Percentiles rank a stretch among this genome's conserved stretches.
phyloP scores from a whole-genome alignment of 495 filamentous ascomycete species.

The Glutinoglossum americanum region DNA sequence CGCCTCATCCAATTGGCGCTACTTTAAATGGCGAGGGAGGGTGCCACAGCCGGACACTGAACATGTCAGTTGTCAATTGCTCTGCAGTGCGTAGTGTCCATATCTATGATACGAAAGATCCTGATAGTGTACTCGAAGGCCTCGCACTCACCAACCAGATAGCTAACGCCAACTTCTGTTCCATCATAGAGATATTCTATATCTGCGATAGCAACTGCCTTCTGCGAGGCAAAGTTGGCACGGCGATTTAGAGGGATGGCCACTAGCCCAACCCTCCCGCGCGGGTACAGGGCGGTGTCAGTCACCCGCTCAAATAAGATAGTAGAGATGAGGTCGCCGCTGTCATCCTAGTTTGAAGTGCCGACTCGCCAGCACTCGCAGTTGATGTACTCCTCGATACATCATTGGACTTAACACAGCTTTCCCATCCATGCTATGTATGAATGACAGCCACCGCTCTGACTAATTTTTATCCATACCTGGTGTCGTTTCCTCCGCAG shows the following conservation, averaged over 20 bases:
- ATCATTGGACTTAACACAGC: no score
- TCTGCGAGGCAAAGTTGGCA: background rate
- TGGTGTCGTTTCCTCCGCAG: no score
- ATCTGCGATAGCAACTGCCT: background rate
- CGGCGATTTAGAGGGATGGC: slow-evolving; percentile 10
- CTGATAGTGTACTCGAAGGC: background rate
- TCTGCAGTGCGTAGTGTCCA: background rate
- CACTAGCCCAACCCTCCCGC: slow-evolving; percentile 9
- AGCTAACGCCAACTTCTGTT: background rate
- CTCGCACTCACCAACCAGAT: background rate
- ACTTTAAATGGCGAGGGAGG: no score
- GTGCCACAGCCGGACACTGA: background rate
- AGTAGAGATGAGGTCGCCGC: no score
- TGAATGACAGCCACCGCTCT: no score
- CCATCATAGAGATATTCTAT: background rate
- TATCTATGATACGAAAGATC: slow-evolving; percentile 2
- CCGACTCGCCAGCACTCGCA: no score
- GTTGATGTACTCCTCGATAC: no score
- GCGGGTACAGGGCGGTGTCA: background rate
- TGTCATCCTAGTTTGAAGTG: no score
- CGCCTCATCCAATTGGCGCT: no score
- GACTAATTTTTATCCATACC: no score
- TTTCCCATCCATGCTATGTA: no score
- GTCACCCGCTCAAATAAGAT: no score
- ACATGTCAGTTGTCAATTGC: background rate